Evolutionary conservation across 495 filamentous ascomycete genomes (phyloP).

Genomic region (Penicillium cataractarum): DNA sequence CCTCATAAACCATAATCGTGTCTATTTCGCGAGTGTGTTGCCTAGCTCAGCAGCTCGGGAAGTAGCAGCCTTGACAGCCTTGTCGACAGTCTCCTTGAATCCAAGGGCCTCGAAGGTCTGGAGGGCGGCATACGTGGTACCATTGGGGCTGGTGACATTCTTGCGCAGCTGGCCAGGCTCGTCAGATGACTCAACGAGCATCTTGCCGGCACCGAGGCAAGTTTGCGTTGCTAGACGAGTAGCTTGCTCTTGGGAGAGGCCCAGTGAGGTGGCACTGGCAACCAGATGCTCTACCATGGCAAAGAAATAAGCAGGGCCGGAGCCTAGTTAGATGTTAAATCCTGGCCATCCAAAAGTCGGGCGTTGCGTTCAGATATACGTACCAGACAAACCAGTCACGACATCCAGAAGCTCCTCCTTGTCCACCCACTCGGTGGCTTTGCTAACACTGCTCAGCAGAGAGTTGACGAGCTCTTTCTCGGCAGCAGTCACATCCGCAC

Average conservation of each 20-base stretch:
- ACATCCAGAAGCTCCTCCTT: constrained; percentile 45
- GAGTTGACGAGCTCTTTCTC: constrained; percentile 44
- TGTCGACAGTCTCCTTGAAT: constrained; percentile 41
- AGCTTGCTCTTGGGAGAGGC: constrained; percentile 43
- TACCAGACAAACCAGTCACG: constrained; percentile 47
- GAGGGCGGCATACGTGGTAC: constrained; percentile 45
- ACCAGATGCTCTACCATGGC: constrained; percentile 50
- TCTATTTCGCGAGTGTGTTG: constrained; percentile 14
- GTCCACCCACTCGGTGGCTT: constrained; percentile 48
- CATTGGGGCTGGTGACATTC: constrained; percentile 50
- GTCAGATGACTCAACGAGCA: constrained; percentile 43
- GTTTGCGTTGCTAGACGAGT: constrained; percentile 46
- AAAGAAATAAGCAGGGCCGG: constrained; percentile 50
- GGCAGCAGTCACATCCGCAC: constrained; percentile 31
- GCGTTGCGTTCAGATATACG: constrained; percentile 9
- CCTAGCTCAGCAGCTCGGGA: constrained; percentile 42
- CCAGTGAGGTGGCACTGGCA: constrained; percentile 41
- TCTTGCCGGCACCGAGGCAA: constrained; percentile 47
- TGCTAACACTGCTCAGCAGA: constrained; percentile 41
- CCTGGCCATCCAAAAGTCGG: not conserved
- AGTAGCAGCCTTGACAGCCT: constrained; percentile 46
- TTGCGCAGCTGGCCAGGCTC: constrained; percentile 43
- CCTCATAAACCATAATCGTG: not conserved
- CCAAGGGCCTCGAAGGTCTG: constrained; percentile 40
- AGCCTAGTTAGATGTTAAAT: constrained; percentile 29